Evolutionary conservation across 179 eudicot genomes (phyloP), one percentile per base, ranked within the genome.

Genomic region (Pouteria campechiana): DNA sequence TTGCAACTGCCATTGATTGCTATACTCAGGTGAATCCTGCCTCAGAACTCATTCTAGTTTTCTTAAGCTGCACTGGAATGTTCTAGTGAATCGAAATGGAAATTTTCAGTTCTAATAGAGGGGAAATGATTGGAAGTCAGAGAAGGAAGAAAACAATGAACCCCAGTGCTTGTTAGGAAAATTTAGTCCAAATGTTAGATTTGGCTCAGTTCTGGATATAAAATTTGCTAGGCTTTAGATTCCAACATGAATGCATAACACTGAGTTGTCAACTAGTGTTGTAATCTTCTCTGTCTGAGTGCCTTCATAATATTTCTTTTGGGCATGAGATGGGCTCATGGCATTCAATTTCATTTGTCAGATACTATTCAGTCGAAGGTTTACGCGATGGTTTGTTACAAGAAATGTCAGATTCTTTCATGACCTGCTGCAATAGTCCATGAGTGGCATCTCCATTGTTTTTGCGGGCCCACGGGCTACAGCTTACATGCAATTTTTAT

Each of bases 11-110:
- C 17, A 65, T 78, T 23, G 65, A 63, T 47, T 65, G 58, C 50
- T 85, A 78, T 55, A 78, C 87, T 6, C 75, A 78, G 69, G 95
- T 81, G 55, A 52, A 57, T 44, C 20, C 5, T 42, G 44, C 14
- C 19, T 23, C 29, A 36, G 30, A 5, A 27, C 12, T 15, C 10
- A 39, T 13, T 16, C 11, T 2, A 30, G 21, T 27, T 36, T 20
- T 15, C 7, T 9, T 7, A 13, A 12, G 4, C 33, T 19, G 17
- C n/a, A 0, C 15, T 20, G 21, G 16, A 14, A 19, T 32, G 18
- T 17, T 3, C 31, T 17, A 41, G 37, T 25, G 24, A 23, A 41
- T 12, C 41, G 7, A 17, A 6, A 13, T 27, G 30, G 6, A 48
- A 6, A 30, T 24, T 13, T 18, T 6, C 17, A 6, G 25, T 37